Evolutionary conservation across 2,329 filamentous ascomycete species (phyloP).

Genomic region (Chaetomium olivaceum): DNA sequence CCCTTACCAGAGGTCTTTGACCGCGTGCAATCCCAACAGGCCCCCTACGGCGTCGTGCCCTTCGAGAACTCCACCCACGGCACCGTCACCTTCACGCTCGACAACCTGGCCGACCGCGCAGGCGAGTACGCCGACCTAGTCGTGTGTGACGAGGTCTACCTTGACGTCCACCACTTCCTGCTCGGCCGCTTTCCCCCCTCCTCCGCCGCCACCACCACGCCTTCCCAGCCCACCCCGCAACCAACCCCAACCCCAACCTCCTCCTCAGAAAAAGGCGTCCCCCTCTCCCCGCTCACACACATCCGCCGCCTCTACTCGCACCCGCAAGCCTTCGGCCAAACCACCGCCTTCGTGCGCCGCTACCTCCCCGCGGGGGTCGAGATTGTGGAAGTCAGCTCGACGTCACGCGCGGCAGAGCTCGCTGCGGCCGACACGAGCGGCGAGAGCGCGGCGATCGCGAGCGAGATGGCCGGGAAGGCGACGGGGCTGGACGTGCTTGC

Average conservation of each 20-base stretch:
- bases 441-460: conserved; percentile 74
- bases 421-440: conserved; percentile 61
- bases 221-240: not conserved
- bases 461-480: conserved; percentile 68
- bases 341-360: conserved; percentile 69
- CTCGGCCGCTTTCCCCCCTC: conserved; percentile 54
- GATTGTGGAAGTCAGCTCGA: conserved; percentile 80
- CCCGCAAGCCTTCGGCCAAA: conserved; percentile 94
- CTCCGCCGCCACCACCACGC: not conserved
- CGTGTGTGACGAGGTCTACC: conserved; percentile 81
- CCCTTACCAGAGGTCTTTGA: conserved; percentile 69
- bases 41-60: conserved; percentile 78
- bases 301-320: conserved; percentile 85
- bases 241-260: not conserved
- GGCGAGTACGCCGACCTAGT: conserved; percentile 65
- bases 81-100: conserved; percentile 84
- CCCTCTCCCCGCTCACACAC: conserved; percentile 55
- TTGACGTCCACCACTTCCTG: conserved; percentile 86
- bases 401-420: conserved; percentile 80
- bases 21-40: conserved; percentile 66
- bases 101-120: conserved; percentile 78
- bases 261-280: conserved; percentile 39
- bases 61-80: conserved; percentile 97
- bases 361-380: conserved; percentile 70
- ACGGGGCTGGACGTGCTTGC: conserved; percentile 70